Conservation (phyloP, 2,329 filamentous ascomycete genomes). For the Penicillium corylophilum region DNA sequence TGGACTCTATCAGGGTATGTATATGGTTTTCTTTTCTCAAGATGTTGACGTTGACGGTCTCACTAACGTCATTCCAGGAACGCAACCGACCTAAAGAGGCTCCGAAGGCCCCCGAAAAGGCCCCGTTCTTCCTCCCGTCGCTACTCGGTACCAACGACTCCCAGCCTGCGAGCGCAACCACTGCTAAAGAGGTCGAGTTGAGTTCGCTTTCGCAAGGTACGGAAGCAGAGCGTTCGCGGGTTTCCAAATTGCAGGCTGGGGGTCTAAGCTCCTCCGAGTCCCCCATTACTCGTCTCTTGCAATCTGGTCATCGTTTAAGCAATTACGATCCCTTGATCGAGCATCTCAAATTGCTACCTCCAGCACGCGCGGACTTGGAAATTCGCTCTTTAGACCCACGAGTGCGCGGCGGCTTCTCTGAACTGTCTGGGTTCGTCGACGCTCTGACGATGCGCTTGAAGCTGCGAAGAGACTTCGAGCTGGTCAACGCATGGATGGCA, state of each 20-base stretch:
- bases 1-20: slow-evolving; percentile 73
- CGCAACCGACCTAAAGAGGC: slow-evolving; percentile 93
- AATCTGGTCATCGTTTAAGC: slow-evolving; percentile 47
- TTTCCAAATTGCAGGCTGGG: slow-evolving; percentile 63
- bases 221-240: slow-evolving; percentile 60
- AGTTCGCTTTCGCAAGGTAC: slow-evolving; percentile 33
- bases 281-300: slow-evolving; percentile 51
- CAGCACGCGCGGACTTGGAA: slow-evolving; percentile 84
- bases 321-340: slow-evolving; percentile 70
- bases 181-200: slow-evolving; percentile 28
- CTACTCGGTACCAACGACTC: slow-evolving; percentile 24
- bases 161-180: slow-evolving; percentile 21
- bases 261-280: slow-evolving; percentile 27
- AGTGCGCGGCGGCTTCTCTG: slow-evolving; percentile 55
- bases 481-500: slow-evolving; percentile 96
- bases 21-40: not conserved
- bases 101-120: slow-evolving; percentile 88
- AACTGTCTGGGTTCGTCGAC: slow-evolving; percentile 76
- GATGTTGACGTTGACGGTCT: not conserved
- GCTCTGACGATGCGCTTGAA: slow-evolving; percentile 71
- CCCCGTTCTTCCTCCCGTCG: slow-evolving; percentile 85
- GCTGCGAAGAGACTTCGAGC: slow-evolving; percentile 78
- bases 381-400: slow-evolving; percentile 70
- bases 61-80: slow-evolving; percentile 51
- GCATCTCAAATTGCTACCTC: slow-evolving; percentile 76